phyloP scores from a whole-genome alignment of 257 asterid genomes.

The Handroanthus guayacan region DNA sequence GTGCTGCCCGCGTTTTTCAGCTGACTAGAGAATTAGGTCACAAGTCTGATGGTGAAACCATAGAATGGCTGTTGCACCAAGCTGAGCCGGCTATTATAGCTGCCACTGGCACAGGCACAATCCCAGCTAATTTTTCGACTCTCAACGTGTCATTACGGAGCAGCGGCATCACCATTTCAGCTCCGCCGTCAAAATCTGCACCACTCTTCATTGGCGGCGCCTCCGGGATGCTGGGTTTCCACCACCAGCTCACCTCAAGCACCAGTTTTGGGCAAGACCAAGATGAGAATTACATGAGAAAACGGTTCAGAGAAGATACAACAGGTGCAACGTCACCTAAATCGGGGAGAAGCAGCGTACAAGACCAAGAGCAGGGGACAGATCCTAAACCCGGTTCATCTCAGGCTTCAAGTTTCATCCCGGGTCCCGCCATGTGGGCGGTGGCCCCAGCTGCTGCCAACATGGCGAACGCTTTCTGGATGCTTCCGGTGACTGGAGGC shows the following conservation, averaged over 20 bases:
- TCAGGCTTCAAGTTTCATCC: conserved; percentile 50
- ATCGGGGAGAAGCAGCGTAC: conserved; percentile 40
- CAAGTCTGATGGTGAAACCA: conserved; percentile 63
- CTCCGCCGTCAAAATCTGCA: conserved; percentile 65
- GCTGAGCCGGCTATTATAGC: conserved; percentile 62
- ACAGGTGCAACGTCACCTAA: conserved; percentile 50
- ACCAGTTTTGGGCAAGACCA: conserved; percentile 49
- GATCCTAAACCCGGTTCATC: conserved; percentile 56
- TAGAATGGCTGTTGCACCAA: conserved; percentile 65
- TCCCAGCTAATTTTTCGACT: conserved; percentile 74
- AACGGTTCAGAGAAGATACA: conserved; percentile 54
- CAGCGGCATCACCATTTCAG: conserved; percentile 69
- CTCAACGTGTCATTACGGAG: conserved; percentile 70
- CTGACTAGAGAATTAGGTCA: conserved; percentile 61
- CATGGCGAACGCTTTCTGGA: conserved; percentile 73
- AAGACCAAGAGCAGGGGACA: conserved; percentile 50
- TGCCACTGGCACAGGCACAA: conserved; percentile 68
- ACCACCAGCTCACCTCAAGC: conserved; percentile 56
- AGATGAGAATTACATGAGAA: conserved; percentile 59
- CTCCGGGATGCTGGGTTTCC: conserved; percentile 67
- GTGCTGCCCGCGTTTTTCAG: conserved; percentile 69
- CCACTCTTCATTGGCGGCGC: conserved; percentile 66
- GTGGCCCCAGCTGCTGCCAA: conserved; percentile 65
- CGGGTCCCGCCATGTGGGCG: conserved; percentile 81
- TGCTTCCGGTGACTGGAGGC: conserved; percentile 61